Conservation (phyloP, 1,284 basidiomycete species). For the Moesziomyces sp. region DNA sequence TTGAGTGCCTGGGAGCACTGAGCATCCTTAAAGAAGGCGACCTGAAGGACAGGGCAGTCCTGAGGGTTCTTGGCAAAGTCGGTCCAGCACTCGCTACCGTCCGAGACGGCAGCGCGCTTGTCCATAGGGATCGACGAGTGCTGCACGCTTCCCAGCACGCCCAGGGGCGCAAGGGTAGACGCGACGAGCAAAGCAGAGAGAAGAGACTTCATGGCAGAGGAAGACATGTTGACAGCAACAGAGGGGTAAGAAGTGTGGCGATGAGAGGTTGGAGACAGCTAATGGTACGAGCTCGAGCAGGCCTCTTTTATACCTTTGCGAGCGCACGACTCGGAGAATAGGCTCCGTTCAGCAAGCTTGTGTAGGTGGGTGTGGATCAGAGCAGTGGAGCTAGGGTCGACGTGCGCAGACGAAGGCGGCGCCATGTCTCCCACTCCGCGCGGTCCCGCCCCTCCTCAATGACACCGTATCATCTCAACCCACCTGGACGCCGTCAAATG, state of each 20-base stretch:
- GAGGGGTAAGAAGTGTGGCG: no score
- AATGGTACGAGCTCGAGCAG: no score
- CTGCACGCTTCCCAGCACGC: constrained; percentile 11
- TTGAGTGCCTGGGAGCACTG: constrained; percentile 15
- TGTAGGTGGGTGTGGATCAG: neutral
- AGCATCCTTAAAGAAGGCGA: constrained; percentile 29
- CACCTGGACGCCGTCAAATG: neutral
- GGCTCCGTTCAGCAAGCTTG: no score
- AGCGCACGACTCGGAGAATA: no score
- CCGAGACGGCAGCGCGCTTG: constrained; percentile 11
- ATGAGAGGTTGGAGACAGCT: no score
- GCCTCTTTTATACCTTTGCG: no score
- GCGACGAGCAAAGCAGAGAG: constrained; percentile 16
- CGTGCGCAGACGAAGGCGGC: neutral
- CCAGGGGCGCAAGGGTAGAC: constrained; percentile 2
- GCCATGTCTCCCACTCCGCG: neutral
- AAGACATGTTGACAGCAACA: constrained; percentile 7
- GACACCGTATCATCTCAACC: neutral
- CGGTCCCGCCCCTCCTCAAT: constrained; percentile 1
- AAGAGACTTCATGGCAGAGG: constrained; percentile 1
- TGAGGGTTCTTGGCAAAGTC: constrained; percentile 19
- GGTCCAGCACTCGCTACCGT: constrained; percentile 21
- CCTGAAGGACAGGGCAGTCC: constrained; percentile 22
- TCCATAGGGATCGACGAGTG: constrained; percentile 7
- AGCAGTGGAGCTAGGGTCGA: neutral